These are phyloP conservation scores for Pisolithus orientalis DNA, from an alignment of 768 basidiomycete genomes.

Conservation along the genomic window DNA sequence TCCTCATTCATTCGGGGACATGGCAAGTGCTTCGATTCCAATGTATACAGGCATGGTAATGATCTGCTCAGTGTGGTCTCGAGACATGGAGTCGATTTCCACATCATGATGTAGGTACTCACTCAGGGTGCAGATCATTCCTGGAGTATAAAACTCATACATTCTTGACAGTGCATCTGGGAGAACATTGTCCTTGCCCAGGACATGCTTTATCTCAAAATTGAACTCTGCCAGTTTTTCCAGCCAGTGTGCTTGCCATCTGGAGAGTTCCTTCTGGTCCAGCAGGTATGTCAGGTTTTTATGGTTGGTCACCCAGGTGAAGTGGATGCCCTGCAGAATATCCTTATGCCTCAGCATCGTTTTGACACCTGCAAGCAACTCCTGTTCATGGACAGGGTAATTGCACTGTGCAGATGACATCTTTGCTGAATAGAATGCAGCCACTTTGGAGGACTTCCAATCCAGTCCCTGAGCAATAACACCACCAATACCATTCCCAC, in stretches of 20 bases:
- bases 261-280: too few relatives aligned
- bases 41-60: background rate
- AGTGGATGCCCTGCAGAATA: constrained; percentile 25
- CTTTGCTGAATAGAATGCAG: background rate
- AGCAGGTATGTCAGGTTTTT: background rate
- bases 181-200: constrained; percentile 9
- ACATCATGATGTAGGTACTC: background rate
- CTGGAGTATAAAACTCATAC: constrained; percentile 12
- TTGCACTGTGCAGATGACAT: constrained; percentile 1
- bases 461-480: background rate
- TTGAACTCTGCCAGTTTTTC: constrained; percentile 14
- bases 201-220: constrained; percentile 22
- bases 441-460: background rate
- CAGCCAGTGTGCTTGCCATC: constrained; percentile 3
- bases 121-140: constrained; percentile 7
- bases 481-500: too few relatives aligned
- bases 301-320: constrained; percentile 27
- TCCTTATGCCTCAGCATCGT: constrained; percentile 3
- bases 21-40: background rate
- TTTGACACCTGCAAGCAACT: constrained; percentile 32
- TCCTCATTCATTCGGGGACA: background rate
- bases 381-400: constrained; percentile 30
- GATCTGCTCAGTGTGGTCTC: constrained; percentile 27
- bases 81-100: background rate
- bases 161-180: too few relatives aligned